Conservation (phyloP, 805 yeast species). For the Vanderwaltozyma tropicalis region DNA sequence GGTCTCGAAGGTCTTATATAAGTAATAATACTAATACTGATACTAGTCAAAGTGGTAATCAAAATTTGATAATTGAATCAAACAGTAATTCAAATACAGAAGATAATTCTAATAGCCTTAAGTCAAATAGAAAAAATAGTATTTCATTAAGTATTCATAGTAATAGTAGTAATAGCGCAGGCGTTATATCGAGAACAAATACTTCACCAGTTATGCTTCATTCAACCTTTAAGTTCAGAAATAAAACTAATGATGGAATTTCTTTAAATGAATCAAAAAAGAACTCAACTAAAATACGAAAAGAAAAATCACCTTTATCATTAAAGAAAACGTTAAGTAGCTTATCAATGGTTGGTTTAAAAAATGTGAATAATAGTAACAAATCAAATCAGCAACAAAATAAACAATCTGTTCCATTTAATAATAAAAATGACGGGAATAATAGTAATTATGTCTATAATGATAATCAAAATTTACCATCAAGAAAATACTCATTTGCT, state of each 20-base stretch:
- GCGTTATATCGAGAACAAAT: neutral
- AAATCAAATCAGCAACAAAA: neutral
- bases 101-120: neutral
- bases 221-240: neutral
- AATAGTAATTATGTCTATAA: no score
- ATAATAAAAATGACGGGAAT: constrained; percentile 1
- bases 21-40: no score
- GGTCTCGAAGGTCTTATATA: no score
- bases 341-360: constrained; percentile 12
- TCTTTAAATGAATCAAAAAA: neutral
- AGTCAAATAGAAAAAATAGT: no score
- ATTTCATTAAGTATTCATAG: neutral
- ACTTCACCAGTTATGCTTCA: no score
- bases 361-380: constrained; percentile 1
- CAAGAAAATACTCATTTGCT: constrained; percentile 22
- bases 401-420: neutral
- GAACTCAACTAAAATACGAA: neutral
- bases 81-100: no score
- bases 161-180: neutral
- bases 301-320: neutral
- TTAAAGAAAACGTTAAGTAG: constrained; percentile 18
- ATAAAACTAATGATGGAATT: neutral
- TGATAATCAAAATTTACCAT: constrained; percentile 5
- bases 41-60: no score
- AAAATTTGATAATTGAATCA: no score